Evolutionary conservation across 176 grass and related monocot species (phyloP).

Genomic region (Saccharum officinarum): DNA sequence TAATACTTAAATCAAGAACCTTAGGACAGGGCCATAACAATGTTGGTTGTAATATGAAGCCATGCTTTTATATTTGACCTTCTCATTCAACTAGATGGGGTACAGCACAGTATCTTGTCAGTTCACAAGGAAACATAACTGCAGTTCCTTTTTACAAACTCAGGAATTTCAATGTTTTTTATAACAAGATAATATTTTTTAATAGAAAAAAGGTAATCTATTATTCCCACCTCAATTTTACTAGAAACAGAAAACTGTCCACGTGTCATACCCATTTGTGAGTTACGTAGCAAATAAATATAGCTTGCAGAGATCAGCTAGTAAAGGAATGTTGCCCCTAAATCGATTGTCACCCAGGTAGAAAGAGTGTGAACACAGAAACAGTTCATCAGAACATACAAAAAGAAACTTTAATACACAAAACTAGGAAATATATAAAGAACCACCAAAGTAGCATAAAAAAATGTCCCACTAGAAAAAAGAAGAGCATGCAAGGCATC

Average conservation of each 20-base stretch:
- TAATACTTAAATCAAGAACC: not conserved
- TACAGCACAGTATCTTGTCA: not conserved
- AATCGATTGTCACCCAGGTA: not conserved
- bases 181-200: not conserved
- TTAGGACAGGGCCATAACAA: not conserved
- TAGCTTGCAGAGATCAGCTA: not conserved
- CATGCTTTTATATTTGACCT: not conserved
- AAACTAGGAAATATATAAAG: constrained; percentile 20
- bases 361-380: not conserved
- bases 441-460: not conserved
- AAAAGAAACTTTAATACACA: constrained; percentile 17
- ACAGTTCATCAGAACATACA: not conserved
- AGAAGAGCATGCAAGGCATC: not conserved
- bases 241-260: not conserved
- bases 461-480: not conserved
- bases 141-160: not conserved
- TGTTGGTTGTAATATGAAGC: not conserved
- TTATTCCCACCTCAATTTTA: not conserved
- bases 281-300: not conserved
- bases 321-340: not conserved
- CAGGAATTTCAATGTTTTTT: not conserved
- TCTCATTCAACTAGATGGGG: not conserved
- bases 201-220: not conserved
- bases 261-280: not conserved
- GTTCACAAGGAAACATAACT: not conserved